A percentile compares a stretch with the other conserved stretches of the same genome.
Evolutionary conservation across 768 basidiomycete species (phyloP).

Genomic region (Russula lepida): DNA sequence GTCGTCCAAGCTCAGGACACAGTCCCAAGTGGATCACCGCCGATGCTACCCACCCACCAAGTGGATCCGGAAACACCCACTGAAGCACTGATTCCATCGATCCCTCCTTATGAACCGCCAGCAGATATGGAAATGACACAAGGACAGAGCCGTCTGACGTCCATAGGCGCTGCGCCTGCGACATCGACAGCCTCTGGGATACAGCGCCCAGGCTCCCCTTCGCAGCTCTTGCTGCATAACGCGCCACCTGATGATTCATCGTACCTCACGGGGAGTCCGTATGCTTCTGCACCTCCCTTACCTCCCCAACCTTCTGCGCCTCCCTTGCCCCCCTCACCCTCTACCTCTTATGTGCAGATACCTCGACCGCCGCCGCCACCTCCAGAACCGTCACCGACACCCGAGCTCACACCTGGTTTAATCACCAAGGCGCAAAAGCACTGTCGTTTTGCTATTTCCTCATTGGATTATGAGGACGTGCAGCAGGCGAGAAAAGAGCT

Average conservation of each 20-base stretch:
- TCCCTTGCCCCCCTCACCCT: slow-evolving; percentile 12
- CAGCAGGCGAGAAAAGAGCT: slow-evolving; percentile 83
- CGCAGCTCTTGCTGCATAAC: slow-evolving; percentile 6
- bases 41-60: neutral
- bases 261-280: neutral
- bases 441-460: slow-evolving; percentile 85
- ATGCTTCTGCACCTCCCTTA: slow-evolving; percentile 5
- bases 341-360: slow-evolving; percentile 12
- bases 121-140: neutral
- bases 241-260: slow-evolving; percentile 13
- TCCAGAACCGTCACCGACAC: slow-evolving; percentile 13
- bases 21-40: neutral
- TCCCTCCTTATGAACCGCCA: slow-evolving; percentile 1
- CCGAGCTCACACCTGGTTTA: slow-evolving; percentile 52
- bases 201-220: slow-evolving; percentile 15
- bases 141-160: neutral
- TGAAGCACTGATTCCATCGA: neutral
- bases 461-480: slow-evolving; percentile 92
- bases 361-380: slow-evolving; percentile 14
- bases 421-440: slow-evolving; percentile 83
- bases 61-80: neutral
- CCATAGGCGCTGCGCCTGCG: neutral
- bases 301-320: slow-evolving; percentile 17
- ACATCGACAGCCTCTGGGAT: neutral
- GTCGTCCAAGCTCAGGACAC: neutral